A percentile compares a stretch with the other conserved stretches of the same genome.
Conservation (phyloP, 2,329 filamentous ascomycete genomes). For the Pseudonectria buxi region DNA sequence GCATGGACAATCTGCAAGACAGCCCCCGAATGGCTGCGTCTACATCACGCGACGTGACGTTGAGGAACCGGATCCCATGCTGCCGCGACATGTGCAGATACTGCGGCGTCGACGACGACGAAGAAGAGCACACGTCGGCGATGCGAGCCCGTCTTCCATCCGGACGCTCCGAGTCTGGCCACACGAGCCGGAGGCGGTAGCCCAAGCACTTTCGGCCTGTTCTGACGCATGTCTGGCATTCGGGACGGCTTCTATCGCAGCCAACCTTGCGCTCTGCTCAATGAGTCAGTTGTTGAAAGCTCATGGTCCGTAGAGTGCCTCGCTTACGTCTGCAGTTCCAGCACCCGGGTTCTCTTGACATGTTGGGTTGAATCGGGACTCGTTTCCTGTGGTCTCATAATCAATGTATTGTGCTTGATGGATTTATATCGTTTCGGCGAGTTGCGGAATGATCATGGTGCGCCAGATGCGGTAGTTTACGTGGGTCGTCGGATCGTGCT, state of each 20-base stretch:
- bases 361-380: background rate
- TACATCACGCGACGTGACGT: constrained; percentile 33
- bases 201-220: constrained; percentile 36
- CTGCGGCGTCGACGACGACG: constrained; percentile 12
- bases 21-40: background rate
- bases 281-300: background rate
- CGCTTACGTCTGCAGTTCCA: constrained; percentile 11
- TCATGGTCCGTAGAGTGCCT: too few relatives aligned
- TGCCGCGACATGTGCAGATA: constrained; percentile 16
- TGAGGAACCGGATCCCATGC: constrained; percentile 33
- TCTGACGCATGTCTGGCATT: constrained; percentile 37
- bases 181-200: constrained; percentile 39
- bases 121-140: constrained; percentile 4
- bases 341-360: constrained; percentile 6
- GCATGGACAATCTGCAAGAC: background rate
- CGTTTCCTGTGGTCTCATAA: background rate
- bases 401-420: too few relatives aligned
- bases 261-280: constrained; percentile 39
- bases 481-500: too few relatives aligned
- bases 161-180: constrained; percentile 35
- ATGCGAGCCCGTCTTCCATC: constrained; percentile 33
- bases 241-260: constrained; percentile 36
- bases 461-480: too few relatives aligned
- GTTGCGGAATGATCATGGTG: too few relatives aligned
- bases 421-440: too few relatives aligned